Evolutionary conservation across 2,329 filamentous ascomycete genomes (phyloP).

Genomic region (Sclerotinia glacialis): DNA sequence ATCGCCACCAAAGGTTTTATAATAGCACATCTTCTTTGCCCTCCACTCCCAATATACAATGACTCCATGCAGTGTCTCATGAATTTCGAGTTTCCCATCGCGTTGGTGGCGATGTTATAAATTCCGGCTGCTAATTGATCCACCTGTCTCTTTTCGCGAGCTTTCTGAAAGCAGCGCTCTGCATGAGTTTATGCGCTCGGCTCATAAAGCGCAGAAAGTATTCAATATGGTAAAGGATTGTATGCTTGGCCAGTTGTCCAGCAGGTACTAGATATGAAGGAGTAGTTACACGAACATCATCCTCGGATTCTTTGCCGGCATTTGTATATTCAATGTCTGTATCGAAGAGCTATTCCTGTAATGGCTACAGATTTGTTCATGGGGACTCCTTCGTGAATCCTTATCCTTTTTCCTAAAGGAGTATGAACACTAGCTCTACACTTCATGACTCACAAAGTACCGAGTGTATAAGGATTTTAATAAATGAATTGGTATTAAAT

Average conservation of each 20-base stretch:
- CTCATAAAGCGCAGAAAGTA: neutral
- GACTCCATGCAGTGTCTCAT: no score
- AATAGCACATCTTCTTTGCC: no score
- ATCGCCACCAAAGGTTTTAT: no score
- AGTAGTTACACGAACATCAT: neutral
- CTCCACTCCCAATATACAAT: no score
- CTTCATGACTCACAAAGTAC: neutral
- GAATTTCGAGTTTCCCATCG: no score
- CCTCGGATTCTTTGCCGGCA: neutral
- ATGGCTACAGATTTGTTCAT: neutral
- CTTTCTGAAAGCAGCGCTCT: neutral
- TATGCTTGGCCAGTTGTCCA: neutral
- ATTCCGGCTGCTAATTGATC: no score
- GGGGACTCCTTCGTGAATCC: neutral
- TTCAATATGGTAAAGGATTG: neutral
- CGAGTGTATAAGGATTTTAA: neutral
- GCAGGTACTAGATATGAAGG: neutral
- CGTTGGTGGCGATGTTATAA: no score
- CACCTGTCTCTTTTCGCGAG: neutral
- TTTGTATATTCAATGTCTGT: neutral
- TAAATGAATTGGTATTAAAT: neutral
- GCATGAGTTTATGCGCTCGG: neutral
- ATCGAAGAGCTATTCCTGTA: neutral
- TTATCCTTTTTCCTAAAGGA: neutral
- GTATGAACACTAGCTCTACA: neutral